phyloP scores from a whole-genome alignment of 2,329 filamentous ascomycete species.

The Myrmaecium sp. region DNA sequence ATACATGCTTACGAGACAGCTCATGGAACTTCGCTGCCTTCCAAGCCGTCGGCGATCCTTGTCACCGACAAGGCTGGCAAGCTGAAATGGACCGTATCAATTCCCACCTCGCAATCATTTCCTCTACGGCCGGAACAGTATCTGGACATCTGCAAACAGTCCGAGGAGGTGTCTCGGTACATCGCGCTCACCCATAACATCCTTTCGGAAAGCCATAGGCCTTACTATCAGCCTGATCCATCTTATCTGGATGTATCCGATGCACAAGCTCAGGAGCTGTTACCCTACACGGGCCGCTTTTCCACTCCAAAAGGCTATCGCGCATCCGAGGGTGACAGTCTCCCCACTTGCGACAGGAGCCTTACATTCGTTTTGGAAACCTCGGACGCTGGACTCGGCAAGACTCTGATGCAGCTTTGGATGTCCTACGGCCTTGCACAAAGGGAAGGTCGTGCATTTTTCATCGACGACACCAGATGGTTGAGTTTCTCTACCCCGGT shows the following conservation, averaged over 20 bases:
- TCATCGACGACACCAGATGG: constrained; percentile 71
- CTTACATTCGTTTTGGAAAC: constrained; percentile 67
- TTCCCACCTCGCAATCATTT: constrained; percentile 49
- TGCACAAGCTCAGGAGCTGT: constrained; percentile 46
- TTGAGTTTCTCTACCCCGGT: constrained; percentile 1
- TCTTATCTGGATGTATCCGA: constrained; percentile 61
- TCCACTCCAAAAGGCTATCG: constrained; percentile 21
- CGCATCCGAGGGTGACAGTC: constrained; percentile 24
- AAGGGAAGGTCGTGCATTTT: constrained; percentile 59
- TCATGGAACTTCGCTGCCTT: constrained; percentile 43
- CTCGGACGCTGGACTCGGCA: constrained; percentile 58
- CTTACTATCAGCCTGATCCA: constrained; percentile 46
- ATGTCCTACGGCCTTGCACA: constrained; percentile 66
- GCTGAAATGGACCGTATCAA: constrained; percentile 65
- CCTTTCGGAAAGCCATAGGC: constrained; percentile 27
- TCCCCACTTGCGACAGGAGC: constrained; percentile 46
- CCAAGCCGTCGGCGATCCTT: constrained; percentile 56
- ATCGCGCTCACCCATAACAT: constrained; percentile 16
- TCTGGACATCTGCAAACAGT: constrained; percentile 49
- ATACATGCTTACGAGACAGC: constrained; percentile 5
- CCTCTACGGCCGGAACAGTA: constrained; percentile 52
- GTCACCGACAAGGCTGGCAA: constrained; percentile 47
- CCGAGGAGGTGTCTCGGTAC: constrained; percentile 41
- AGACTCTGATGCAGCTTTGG: constrained; percentile 64
- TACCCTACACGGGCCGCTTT: constrained; percentile 31